A percentile compares a stretch with the other conserved stretches of the same genome.
phyloP scores from a whole-genome alignment of 441 rosid genomes.

The Populus hybrid region DNA sequence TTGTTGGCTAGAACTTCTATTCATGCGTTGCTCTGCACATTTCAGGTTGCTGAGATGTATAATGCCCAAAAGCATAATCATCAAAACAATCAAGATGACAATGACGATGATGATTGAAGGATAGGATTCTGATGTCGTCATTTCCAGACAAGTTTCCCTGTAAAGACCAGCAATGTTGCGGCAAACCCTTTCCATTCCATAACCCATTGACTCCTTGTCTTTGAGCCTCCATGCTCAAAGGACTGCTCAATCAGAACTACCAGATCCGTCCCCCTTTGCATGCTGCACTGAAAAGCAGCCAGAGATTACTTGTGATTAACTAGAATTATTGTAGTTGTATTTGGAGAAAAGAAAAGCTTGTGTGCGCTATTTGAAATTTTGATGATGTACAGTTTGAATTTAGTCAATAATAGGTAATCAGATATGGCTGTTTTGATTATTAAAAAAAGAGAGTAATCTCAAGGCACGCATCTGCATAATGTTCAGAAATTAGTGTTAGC shows the following conservation, averaged over 20 bases:
- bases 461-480: no score
- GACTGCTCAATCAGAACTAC: background rate
- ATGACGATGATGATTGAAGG: slow-evolving; percentile 69
- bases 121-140: background rate
- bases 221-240: background rate
- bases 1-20: background rate
- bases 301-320: background rate
- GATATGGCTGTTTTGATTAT: background rate
- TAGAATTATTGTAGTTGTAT: background rate
- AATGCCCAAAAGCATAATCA: slow-evolving; percentile 74
- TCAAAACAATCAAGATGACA: slow-evolving; percentile 51
- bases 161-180: background rate
- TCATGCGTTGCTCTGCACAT: slow-evolving; percentile 6
- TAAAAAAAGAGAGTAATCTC: background rate
- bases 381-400: background rate
- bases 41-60: slow-evolving; percentile 90
- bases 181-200: background rate
- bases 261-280: background rate
- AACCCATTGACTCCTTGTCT: background rate
- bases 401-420: background rate
- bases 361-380: background rate
- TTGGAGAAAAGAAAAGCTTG: background rate
- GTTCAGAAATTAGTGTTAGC: no score
- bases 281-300: background rate
- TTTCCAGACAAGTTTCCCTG: background rate